Evolutionary conservation across 2,329 filamentous ascomycete genomes (phyloP), one percentile per base, ranked within the genome.

Genomic region (Boeremia lycopersici): DNA sequence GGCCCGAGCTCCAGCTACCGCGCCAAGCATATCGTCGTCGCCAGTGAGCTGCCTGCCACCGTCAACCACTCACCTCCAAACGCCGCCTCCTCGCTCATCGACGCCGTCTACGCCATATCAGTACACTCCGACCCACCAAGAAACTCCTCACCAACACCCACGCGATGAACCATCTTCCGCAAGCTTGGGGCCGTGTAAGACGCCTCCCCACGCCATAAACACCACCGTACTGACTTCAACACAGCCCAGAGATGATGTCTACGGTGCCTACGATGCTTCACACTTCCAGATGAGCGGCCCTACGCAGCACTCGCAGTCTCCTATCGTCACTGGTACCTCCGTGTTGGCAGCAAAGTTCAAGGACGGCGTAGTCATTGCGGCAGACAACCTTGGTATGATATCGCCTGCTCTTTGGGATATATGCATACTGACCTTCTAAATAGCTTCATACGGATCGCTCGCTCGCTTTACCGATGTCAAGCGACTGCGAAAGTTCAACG

Each of bases 391-490:
- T 62, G 92, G 92, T 96, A 82, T 51, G 82, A 30, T 15, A 28
- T 28, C 35, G 31, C 38, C 31, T 23, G 25, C 11, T 29, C 12
- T 17, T 8, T 25, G 26, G 1, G 8, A 41, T 6, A 6, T 8
- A 19, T 35, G 13, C 42, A 29, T 35, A 51, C 61, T 67, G 40
- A 65, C 54, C 15, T 9, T 26, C 25, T 13, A 2, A 29, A 33
- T 71, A 96, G 95, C 95, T 66, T 99, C 95, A 54, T 99, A 99
- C 78, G 95, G 95, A 75, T 97, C 95, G 53, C 90, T 82, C 64
- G 93, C 95, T 57, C 91, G 95, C 74, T 99, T 98, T 84, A 93
- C 90, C 70, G 90, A 97, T 76, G 91, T 98, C 74, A 96, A 97
- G 81, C 93, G 95, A 73, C 88, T 99, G 65, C 91, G 91, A 69